Evolutionary conservation across 2,329 filamentous ascomycete species (phyloP).

Genomic region (Neopestalotiopsis sp.): DNA sequence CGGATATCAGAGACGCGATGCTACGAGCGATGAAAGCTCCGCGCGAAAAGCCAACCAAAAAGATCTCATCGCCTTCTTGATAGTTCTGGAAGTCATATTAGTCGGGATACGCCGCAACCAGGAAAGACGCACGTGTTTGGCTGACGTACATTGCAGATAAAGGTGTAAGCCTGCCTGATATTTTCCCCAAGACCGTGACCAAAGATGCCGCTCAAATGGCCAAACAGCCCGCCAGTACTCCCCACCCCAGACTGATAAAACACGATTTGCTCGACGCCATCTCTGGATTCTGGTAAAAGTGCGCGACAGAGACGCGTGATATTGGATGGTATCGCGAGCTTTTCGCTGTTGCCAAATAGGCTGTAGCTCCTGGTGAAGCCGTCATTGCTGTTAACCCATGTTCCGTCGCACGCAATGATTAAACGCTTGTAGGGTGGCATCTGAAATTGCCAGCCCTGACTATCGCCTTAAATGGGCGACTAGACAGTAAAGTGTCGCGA

Average conservation of each 20-base stretch:
- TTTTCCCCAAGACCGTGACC: conserved; percentile 8
- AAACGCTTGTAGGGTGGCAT: conserved; percentile 7
- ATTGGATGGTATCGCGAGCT: conserved; percentile 8
- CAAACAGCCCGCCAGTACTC: not conserved
- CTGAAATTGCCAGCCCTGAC: not conserved
- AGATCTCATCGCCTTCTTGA: conserved; percentile 13
- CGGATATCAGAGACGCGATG: conserved; percentile 4
- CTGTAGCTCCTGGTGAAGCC: not conserved
- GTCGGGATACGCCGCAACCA: not conserved
- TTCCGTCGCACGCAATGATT: conserved; percentile 14
- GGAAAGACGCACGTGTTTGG: not conserved
- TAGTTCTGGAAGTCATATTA: conserved; percentile 5
- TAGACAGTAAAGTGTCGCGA: not conserved
- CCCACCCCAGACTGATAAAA: conserved; percentile 9
- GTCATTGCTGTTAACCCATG: conserved; percentile 10
- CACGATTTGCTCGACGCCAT: conserved; percentile 11
- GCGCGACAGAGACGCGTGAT: conserved; percentile 9
- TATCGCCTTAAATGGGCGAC: not conserved
- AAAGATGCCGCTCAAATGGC: conserved; percentile 3
- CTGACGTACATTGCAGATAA: conserved; percentile 11
- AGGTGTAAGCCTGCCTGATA: conserved; percentile 11
- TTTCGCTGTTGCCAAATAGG: not conserved
- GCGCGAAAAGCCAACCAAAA: conserved; percentile 11
- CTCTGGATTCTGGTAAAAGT: conserved; percentile 7
- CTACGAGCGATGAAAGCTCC: conserved; percentile 13